Percentiles rank a stretch among this genome's conserved stretches.
These are phyloP conservation scores for Leccinum sublutescens DNA, from an alignment of 768 basidiomycete genomes.

Conservation along the genomic window DNA sequence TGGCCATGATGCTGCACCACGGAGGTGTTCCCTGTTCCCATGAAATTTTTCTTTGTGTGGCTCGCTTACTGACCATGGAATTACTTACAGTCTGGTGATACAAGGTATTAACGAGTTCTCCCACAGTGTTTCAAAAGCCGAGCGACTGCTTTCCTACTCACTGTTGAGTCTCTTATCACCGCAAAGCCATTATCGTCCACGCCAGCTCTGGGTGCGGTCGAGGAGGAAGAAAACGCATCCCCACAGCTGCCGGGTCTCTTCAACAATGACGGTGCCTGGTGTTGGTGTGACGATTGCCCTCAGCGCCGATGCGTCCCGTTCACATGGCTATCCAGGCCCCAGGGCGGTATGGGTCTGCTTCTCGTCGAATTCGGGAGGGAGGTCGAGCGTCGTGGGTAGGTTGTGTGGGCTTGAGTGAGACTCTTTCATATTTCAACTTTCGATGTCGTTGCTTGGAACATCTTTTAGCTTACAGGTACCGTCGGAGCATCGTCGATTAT, in stretches of 20 bases:
- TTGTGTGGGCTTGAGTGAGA: conserved; percentile 48
- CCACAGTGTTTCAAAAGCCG: conserved; percentile 43
- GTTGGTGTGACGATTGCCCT: conserved; percentile 78
- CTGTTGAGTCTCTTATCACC: conserved; percentile 68
- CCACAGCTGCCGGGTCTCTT: conserved; percentile 51
- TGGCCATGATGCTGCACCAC: too few relatives aligned
- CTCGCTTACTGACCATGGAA: too few relatives aligned
- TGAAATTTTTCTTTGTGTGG: too few relatives aligned
- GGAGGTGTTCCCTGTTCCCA: too few relatives aligned
- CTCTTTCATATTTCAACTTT: background rate
- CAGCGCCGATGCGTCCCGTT: conserved; percentile 70
- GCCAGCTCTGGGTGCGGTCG: conserved; percentile 44
- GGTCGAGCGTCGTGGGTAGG: conserved; percentile 59
- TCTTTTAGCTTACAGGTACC: background rate
- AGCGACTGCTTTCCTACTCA: conserved; percentile 70
- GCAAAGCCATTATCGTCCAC: conserved; percentile 57
- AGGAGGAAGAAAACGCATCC: conserved; percentile 43
- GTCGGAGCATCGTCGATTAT: background rate
- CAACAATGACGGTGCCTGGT: conserved; percentile 79
- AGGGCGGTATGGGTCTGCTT: conserved; percentile 67
- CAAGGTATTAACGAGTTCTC: too few relatives aligned
- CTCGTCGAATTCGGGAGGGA: conserved; percentile 37
- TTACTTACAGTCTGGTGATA: too few relatives aligned
- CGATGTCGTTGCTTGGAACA: background rate
- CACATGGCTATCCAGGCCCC: conserved; percentile 58